Evolutionary conservation across 805 yeast genomes (phyloP).

Genomic region (Priceomyces fermenticarens): DNA sequence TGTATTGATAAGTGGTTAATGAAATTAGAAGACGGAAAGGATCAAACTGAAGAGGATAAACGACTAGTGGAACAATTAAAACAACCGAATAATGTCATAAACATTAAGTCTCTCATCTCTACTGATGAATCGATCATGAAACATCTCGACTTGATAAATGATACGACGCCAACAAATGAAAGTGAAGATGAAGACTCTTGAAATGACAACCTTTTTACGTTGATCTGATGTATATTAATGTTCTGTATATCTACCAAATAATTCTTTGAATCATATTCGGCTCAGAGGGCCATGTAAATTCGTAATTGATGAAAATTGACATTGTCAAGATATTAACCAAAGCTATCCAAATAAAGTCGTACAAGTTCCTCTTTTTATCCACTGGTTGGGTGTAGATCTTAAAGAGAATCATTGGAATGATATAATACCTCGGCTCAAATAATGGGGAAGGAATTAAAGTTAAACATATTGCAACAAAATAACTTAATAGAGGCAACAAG

Average conservation of each 20-base stretch:
- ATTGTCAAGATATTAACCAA: constrained; percentile 52
- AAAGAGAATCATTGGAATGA: constrained; percentile 76
- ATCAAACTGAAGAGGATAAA: constrained; percentile 9
- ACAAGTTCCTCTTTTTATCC: constrained; percentile 29
- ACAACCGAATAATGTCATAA: constrained; percentile 17
- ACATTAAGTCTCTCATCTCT: constrained; percentile 16
- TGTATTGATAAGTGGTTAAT: constrained; percentile 32
- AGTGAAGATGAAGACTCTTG: too few species aligned
- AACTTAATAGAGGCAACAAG: constrained; percentile 46
- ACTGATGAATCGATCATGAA: constrained; percentile 30
- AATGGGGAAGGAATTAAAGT: constrained; percentile 87
- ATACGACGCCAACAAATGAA: too few species aligned
- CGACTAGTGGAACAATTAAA: constrained; percentile 17
- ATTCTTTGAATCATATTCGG: constrained; percentile 64
- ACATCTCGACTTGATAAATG: constrained; percentile 14
- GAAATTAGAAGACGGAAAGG: constrained; percentile 15
- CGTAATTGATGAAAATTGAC: constrained; percentile 53
- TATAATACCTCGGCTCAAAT: constrained; percentile 91
- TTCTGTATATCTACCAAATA: constrained; percentile 61
- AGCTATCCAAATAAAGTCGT: constrained; percentile 65
- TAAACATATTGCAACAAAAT: constrained; percentile 47
- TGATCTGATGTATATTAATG: too few species aligned
- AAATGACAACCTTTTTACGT: too few species aligned
- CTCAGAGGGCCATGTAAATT: constrained; percentile 69
- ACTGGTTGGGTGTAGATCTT: constrained; percentile 44